phyloP scores from a whole-genome alignment of 495 filamentous ascomycete genomes.

The Halenospora varia region DNA sequence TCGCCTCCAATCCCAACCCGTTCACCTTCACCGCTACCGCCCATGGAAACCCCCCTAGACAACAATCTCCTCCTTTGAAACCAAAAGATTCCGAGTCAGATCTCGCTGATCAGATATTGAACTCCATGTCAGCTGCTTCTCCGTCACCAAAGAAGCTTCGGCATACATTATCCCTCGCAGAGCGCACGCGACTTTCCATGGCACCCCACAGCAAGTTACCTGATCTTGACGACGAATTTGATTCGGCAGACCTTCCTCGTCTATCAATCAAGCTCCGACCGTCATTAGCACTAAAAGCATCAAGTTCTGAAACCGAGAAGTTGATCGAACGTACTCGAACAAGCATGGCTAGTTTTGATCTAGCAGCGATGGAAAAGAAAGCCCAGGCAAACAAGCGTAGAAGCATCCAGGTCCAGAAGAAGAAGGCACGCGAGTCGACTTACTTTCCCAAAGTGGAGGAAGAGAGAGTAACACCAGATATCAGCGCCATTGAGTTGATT shows the following conservation, averaged over 20 bases:
- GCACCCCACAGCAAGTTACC: slow-evolving; percentile 25
- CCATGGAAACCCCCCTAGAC: neutral
- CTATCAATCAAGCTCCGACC: slow-evolving; percentile 26
- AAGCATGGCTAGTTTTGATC: slow-evolving; percentile 70
- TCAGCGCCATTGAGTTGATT: slow-evolving; percentile 41
- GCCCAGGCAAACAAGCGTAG: slow-evolving; percentile 54
- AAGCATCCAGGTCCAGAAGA: slow-evolving; percentile 38
- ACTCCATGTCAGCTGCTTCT: slow-evolving; percentile 42
- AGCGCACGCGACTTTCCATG: slow-evolving; percentile 48
- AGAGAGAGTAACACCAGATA: slow-evolving; percentile 13
- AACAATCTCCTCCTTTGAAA: neutral
- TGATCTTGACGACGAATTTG: slow-evolving; percentile 31
- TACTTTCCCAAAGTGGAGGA: slow-evolving; percentile 26
- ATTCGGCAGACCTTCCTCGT: slow-evolving; percentile 21
- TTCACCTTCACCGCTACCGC: slow-evolving; percentile 3
- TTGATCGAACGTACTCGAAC: slow-evolving; percentile 75
- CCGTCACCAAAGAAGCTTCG: slow-evolving; percentile 51
- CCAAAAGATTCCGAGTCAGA: slow-evolving; percentile 32
- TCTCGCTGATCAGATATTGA: slow-evolving; percentile 51
- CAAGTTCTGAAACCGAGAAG: slow-evolving; percentile 23
- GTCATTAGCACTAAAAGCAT: slow-evolving; percentile 12
- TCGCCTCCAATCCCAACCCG: neutral
- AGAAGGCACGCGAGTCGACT: slow-evolving; percentile 28
- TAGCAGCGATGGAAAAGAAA: slow-evolving; percentile 42
- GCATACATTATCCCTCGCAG: slow-evolving; percentile 49